These are phyloP conservation scores for Escovopsis weberi DNA, from an alignment of 2,329 filamentous ascomycete species.

Conservation along the genomic window DNA sequence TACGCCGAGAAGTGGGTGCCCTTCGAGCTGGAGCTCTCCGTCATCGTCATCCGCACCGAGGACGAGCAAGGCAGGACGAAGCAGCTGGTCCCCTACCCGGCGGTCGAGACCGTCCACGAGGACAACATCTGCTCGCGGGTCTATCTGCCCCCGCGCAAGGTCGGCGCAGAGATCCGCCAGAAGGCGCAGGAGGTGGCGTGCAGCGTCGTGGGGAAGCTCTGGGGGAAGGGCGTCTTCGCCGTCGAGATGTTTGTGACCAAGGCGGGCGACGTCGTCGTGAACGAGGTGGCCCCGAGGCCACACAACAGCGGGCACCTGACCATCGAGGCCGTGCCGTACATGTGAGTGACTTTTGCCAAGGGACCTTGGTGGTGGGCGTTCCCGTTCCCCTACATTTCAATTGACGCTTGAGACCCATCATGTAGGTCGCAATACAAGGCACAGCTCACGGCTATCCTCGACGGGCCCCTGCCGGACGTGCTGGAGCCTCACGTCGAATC, in stretches of 20 bases:
- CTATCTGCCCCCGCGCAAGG: slow-evolving; percentile 66
- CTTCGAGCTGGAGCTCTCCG: slow-evolving; percentile 76
- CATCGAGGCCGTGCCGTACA: slow-evolving; percentile 75
- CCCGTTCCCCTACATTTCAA: neutral
- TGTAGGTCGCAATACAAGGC: slow-evolving; percentile 69
- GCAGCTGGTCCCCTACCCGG: slow-evolving; percentile 58
- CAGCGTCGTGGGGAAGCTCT: slow-evolving; percentile 64
- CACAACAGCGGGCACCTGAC: slow-evolving; percentile 95
- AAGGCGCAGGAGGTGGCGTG: slow-evolving; percentile 63
- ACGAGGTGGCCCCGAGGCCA: slow-evolving; percentile 57
- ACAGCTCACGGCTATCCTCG: slow-evolving; percentile 74
- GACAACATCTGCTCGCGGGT: slow-evolving; percentile 91
- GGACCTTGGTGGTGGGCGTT: neutral
- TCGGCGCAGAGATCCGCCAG: slow-evolving; percentile 44
- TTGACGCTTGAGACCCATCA: neutral
- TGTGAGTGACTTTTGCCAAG: slow-evolving; percentile 17
- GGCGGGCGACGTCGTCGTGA: slow-evolving; percentile 34
- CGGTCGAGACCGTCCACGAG: slow-evolving; percentile 89
- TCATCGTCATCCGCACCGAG: slow-evolving; percentile 88
- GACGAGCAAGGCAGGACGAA: slow-evolving; percentile 40
- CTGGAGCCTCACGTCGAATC: slow-evolving; percentile 44
- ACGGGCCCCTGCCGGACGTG: slow-evolving; percentile 37
- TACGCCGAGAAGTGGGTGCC: slow-evolving; percentile 86
- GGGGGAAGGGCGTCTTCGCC: slow-evolving; percentile 85
- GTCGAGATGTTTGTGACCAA: slow-evolving; percentile 87